Evolutionary conservation across 2,329 filamentous ascomycete species (phyloP), one percentile per base, ranked within the genome.

Genomic region (Chaetothyriales sp.): DNA sequence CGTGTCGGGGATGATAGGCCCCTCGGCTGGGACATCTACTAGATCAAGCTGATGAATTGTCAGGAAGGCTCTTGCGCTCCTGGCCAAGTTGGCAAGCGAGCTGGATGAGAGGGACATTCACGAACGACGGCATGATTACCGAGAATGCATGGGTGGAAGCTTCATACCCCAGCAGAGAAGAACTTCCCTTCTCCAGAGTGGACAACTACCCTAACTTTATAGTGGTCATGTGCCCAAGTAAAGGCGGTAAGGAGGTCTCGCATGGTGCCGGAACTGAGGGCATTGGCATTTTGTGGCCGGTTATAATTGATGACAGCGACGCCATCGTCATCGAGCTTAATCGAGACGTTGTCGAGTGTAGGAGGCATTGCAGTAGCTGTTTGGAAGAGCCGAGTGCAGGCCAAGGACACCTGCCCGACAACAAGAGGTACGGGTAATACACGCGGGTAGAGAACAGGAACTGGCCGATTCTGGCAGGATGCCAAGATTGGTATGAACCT

Each of bases 131-230:
- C 8, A 45, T 18, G 9, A 15, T 2, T 22, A 4, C 45, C 43
- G 7, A 13, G 29, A 13, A 33, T 33, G 29, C 4, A 5, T 8
- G 29, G 29, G 29, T 13, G 10, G 15, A 40, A 13, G 10, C 33
- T 40, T 40, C 33, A 40, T 40, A 40, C 33, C 33, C 52, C 52
- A 37, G 52, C 25, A 5, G 49, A 51, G 45, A 51, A 54, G 20
- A 48, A 51, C 45, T 48, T 54, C 40, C 52, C 52, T 48, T 51
- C 49, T 15, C 52, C 52, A 18, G 52, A 37, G 40, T 45, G 49
- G 19, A 54, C 46, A 47, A 54, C 25, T 22, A 51, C 46, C 10
- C 49, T 37, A n/a, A 54, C 49, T 15, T 48, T 28, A 13, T 45
- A 46, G 43, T 49, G 43, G 13, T 33, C 37, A 28, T 44, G 18